Conservation (phyloP, 2,329 filamentous ascomycete genomes). For the Zalaria sp. region DNA sequence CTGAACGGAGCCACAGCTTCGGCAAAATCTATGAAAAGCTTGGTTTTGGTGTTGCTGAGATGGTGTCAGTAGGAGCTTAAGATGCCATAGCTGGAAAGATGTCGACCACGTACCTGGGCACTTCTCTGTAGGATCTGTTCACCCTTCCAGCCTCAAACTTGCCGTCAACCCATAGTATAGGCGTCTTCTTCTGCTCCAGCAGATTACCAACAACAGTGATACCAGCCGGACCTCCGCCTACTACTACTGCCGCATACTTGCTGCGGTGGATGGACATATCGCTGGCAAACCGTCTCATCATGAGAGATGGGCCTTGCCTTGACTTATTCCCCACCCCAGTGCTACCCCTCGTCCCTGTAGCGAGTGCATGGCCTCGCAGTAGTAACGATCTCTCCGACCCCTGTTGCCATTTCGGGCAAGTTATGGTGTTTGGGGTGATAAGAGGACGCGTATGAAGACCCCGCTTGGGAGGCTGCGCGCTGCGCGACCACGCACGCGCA, state of each 20-base stretch:
- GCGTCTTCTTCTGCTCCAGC: slow-evolving; percentile 37
- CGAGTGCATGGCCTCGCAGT: too few relatives aligned
- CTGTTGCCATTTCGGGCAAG: too few relatives aligned
- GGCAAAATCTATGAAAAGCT: slow-evolving; percentile 44
- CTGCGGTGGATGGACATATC: slow-evolving; percentile 8
- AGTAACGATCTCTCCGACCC: too few relatives aligned
- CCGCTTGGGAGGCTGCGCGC: too few relatives aligned
- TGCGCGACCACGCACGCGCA: too few relatives aligned
- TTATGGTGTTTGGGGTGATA: too few relatives aligned
- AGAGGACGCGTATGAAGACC: too few relatives aligned
- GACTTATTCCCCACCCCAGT: too few relatives aligned
- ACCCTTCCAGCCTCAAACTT: slow-evolving; percentile 32
- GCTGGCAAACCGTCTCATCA: not conserved
- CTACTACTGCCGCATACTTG: slow-evolving; percentile 39
- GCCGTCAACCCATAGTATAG: slow-evolving; percentile 46
- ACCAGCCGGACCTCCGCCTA: slow-evolving; percentile 45
- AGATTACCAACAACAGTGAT: slow-evolving; percentile 48
- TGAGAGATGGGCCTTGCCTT: not conserved
- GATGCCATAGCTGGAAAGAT: slow-evolving; percentile 5
- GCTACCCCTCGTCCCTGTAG: too few relatives aligned
- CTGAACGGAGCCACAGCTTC: slow-evolving; percentile 39
- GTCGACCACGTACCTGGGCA: slow-evolving; percentile 34
- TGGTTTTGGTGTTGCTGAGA: slow-evolving; percentile 45
- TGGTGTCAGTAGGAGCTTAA: slow-evolving; percentile 3
- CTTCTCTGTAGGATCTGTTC: slow-evolving; percentile 42